Conservation (phyloP, 805 yeast genomes). For the Pichia exigua region DNA sequence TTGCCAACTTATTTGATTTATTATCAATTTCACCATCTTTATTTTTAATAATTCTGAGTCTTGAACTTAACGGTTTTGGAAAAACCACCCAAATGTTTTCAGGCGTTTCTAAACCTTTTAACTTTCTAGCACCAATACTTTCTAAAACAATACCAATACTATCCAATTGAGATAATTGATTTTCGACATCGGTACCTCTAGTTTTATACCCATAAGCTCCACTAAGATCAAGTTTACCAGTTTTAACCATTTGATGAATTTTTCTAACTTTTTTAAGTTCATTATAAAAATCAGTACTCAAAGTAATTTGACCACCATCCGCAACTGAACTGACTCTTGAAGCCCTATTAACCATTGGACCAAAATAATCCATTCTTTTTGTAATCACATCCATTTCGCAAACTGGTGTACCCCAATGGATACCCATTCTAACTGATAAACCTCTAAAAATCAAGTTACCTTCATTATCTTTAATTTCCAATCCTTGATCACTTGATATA, state of each 20-base stretch:
- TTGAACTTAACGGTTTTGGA: constrained; percentile 54
- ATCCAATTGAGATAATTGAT: constrained; percentile 55
- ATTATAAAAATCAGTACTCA: constrained; percentile 71
- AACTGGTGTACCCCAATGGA: constrained; percentile 97
- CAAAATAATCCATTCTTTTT: constrained; percentile 96
- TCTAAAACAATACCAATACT: constrained; percentile 62
- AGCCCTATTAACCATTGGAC: constrained; percentile 96
- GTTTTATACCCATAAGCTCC: constrained; percentile 36
- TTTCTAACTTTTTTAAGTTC: constrained; percentile 57
- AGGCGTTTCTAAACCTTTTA: constrained; percentile 92
- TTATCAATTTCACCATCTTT: constrained; percentile 29
- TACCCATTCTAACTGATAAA: constrained; percentile 93
- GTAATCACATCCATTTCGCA: constrained; percentile 93
- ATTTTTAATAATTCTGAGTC: constrained; percentile 39
- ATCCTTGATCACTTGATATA: constrained; percentile 74
- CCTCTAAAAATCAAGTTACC: constrained; percentile 70
- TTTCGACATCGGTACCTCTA: constrained; percentile 40
- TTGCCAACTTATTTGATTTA: constrained; percentile 19
- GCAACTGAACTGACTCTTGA: constrained; percentile 91
- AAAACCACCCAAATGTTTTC: constrained; percentile 75
- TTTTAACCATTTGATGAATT: constrained; percentile 35
- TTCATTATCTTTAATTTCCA: constrained; percentile 59
- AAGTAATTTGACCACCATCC: constrained; percentile 95
- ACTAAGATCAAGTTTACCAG: constrained; percentile 25
- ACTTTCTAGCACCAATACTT: constrained; percentile 75